These are phyloP conservation scores for Echites panduratus DNA, from an alignment of 257 asterid genomes.

Conservation along the genomic window DNA sequence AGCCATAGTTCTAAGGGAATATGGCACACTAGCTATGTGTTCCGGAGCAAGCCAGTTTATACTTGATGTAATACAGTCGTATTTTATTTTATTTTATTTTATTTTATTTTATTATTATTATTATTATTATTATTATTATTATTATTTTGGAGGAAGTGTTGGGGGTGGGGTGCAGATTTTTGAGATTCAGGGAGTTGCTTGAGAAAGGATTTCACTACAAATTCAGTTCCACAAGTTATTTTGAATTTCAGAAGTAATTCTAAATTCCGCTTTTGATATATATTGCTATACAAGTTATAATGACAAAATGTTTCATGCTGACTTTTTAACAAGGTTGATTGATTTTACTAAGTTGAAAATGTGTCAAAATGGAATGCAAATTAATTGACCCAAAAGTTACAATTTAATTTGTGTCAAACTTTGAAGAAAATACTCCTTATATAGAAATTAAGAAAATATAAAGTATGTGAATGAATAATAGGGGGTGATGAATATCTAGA, in stretches of 20 bases:
- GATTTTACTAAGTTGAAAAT: neutral
- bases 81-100: too few relatives aligned
- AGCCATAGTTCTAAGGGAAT: neutral
- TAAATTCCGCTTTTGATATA: neutral
- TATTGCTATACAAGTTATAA: neutral
- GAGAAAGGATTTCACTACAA: too few relatives aligned
- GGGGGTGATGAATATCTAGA: neutral
- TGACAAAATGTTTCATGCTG: neutral
- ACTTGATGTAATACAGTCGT: neutral
- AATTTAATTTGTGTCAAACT: neutral
- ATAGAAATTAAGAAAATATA: too few relatives aligned
- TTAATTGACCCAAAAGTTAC: neutral
- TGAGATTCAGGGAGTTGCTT: too few relatives aligned
- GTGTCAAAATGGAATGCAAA: neutral
- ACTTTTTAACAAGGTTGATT: neutral
- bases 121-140: too few relatives aligned
- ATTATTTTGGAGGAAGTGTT: too few relatives aligned
- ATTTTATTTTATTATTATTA: too few relatives aligned
- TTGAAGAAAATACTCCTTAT: neutral
- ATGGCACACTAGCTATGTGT: neutral
- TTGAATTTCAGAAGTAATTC: neutral
- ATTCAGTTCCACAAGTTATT: neutral
- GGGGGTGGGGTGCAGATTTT: too few relatives aligned
- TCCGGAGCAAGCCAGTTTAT: neutral
- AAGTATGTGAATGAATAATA: too few relatives aligned